Conservation (phyloP, 1,139 yeast species). For the Debaryomycetaceae sp. region DNA sequence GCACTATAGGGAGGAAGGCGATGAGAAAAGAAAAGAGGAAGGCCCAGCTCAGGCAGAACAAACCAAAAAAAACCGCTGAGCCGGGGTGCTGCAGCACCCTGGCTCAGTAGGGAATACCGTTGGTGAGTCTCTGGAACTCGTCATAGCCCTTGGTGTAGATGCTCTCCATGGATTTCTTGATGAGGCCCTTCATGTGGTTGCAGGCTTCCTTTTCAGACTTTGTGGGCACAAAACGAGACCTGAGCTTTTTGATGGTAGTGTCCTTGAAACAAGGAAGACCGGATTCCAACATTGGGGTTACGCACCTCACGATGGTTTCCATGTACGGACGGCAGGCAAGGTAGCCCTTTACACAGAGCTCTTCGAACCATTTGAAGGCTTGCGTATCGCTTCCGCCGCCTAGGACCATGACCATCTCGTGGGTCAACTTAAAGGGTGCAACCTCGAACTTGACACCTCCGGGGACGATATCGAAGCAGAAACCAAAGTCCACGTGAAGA, state of each 20-base stretch:
- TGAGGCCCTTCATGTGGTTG: slow-evolving; percentile 66
- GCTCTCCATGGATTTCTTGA: slow-evolving; percentile 82
- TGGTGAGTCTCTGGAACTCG: slow-evolving; percentile 93
- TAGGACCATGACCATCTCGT: slow-evolving; percentile 93
- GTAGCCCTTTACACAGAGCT: slow-evolving; percentile 88
- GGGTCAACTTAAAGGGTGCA: slow-evolving; percentile 94
- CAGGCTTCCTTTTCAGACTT: slow-evolving; percentile 88
- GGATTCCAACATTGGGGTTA: slow-evolving; percentile 89
- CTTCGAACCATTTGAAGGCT: slow-evolving; percentile 93
- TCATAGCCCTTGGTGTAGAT: slow-evolving; percentile 92
- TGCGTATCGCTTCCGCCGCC: slow-evolving; percentile 86
- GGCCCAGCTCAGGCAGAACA: too few species aligned
- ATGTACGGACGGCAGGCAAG: slow-evolving; percentile 87
- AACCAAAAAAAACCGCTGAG: too few species aligned
- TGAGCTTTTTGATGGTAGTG: slow-evolving; percentile 73
- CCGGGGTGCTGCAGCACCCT: too few species aligned
- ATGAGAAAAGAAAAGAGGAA: too few species aligned
- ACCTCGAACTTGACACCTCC: slow-evolving; percentile 98
- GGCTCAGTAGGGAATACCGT: slow-evolving; percentile 84
- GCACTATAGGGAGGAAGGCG: too few species aligned
- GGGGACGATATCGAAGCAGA: slow-evolving; percentile 97
- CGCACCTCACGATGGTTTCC: slow-evolving; percentile 82
- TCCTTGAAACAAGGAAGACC: slow-evolving; percentile 95
- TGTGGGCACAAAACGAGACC: slow-evolving; percentile 75
- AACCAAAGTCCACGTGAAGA: slow-evolving; percentile 95